A percentile compares a stretch with the other conserved stretches of the same genome.
phyloP scores from a whole-genome alignment of 805 yeast species.

The Cyberlindnera sargentensis region DNA sequence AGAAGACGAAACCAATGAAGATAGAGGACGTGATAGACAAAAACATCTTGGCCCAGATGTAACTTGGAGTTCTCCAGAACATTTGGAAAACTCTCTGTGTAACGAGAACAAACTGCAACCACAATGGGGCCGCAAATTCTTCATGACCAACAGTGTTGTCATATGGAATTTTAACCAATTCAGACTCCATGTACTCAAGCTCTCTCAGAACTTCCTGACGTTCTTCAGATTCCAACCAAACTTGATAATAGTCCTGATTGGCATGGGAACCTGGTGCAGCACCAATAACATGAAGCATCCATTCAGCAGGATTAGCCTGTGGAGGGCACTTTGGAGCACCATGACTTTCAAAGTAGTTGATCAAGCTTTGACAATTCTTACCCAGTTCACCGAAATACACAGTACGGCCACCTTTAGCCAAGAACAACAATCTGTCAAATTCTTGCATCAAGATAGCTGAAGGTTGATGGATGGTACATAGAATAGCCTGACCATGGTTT shows the following conservation, averaged over 20 bases:
- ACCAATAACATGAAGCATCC: constrained; percentile 86
- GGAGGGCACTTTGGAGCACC: constrained; percentile 65
- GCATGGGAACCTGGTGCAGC: constrained; percentile 80
- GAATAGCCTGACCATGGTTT: constrained; percentile 54
- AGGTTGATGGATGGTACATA: constrained; percentile 85
- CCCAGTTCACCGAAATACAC: constrained; percentile 75
- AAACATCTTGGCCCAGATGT: constrained; percentile 51
- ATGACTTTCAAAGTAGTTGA: constrained; percentile 55
- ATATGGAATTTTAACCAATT: constrained; percentile 35
- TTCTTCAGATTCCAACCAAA: constrained; percentile 53
- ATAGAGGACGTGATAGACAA: constrained; percentile 50
- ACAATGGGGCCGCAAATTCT: constrained; percentile 40
- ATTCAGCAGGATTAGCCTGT: constrained; percentile 76
- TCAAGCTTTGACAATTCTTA: constrained; percentile 41
- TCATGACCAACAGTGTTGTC: constrained; percentile 27
- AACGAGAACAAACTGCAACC: constrained; percentile 38
- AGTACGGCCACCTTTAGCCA: constrained; percentile 66
- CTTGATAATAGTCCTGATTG: constrained; percentile 54
- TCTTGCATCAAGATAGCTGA: constrained; percentile 72
- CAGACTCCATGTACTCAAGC: constrained; percentile 57
- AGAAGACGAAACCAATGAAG: constrained; percentile 70
- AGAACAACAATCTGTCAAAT: constrained; percentile 67
- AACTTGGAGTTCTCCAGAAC: constrained; percentile 61
- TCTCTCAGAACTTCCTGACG: constrained; percentile 51
- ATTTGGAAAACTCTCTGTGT: constrained; percentile 53